A percentile compares a stretch with the other conserved stretches of the same genome.
phyloP scores from a whole-genome alignment of 495 filamentous ascomycete genomes.

The Aspergillus campestris region DNA sequence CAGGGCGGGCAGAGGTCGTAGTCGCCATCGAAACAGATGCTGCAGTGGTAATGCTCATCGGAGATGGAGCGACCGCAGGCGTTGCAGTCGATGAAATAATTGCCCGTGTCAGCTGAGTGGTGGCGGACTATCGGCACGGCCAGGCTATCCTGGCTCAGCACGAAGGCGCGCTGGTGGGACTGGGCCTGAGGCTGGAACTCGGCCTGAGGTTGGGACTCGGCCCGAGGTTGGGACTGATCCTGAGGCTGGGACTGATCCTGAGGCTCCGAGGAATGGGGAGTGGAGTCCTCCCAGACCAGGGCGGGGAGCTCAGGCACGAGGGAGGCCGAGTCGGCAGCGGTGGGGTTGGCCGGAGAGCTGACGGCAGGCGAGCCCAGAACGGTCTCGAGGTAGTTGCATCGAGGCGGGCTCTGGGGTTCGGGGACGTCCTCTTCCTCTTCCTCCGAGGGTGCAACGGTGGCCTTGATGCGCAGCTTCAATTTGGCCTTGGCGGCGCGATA shows the following conservation, averaged over 20 bases:
- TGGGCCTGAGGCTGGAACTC: neutral
- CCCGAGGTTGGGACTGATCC: too few relatives aligned
- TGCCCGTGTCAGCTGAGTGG: constrained; percentile 17
- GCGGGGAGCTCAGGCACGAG: constrained; percentile 2
- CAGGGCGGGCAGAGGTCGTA: constrained; percentile 87
- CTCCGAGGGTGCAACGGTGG: constrained; percentile 32
- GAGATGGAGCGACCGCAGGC: constrained; percentile 69
- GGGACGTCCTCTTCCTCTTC: constrained; percentile 6
- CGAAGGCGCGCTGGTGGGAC: constrained; percentile 24
- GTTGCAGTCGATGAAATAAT: constrained; percentile 82
- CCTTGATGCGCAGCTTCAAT: constrained; percentile 87
- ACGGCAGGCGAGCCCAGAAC: constrained; percentile 31
- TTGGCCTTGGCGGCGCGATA: constrained; percentile 97
- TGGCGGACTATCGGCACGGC: constrained; percentile 25
- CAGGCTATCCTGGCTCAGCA: constrained; percentile 20
- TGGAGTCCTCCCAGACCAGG: too few relatives aligned
- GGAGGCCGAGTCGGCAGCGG: constrained; percentile 3
- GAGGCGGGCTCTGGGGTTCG: constrained; percentile 11
- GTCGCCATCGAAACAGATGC: constrained; percentile 84
- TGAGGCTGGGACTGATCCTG: too few relatives aligned
- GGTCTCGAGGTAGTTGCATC: constrained; percentile 37
- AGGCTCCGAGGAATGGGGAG: too few relatives aligned
- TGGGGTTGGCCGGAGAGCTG: constrained; percentile 8
- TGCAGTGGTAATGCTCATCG: constrained; percentile 87
- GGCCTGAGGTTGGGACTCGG: too few relatives aligned